Base-by-base conservation (phyloP, 345 rosid genomes). In the Acer negundo region DNA sequence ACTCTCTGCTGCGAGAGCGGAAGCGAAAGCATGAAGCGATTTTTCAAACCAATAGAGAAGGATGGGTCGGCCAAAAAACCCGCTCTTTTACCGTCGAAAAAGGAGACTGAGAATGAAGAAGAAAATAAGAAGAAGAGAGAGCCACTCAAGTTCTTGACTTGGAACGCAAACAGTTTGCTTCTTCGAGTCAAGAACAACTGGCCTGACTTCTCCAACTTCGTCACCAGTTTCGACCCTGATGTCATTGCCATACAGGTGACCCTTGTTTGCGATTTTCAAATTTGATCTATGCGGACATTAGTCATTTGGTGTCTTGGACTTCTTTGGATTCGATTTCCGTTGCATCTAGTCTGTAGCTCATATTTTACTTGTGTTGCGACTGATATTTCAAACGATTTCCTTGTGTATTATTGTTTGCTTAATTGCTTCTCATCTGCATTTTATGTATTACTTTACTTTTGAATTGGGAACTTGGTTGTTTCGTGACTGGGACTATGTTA, bases 151-250 rank as follows among this genome's bases (percentile, higher is more conserved):
- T 94, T 96, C 78, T 0, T 96, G 23, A 91, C 97, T 0, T 94
- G 99, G 99, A 96, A 96, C 72, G 98, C 98, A 10, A 94, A 96
- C 70, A 94, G 99, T 85, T 87, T 96, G 24, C 95, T 96, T 79
- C 94, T 92, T 80, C 98, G 98, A 2, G 99, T 82, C 79, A 96
- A 94, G 83, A 92, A 84, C 85, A 83, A 96, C 86, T 92, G 97
- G 99, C 83, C 94, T 2, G 89, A 88, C 65, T 88, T 96, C 90
- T 63, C 97, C 62, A 83, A 84, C 71, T 86, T 96, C 75, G 77
- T 96, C 73, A 75, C 95, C 46, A 78, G 69, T 42, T 82, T 90
- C 62, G 95, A 96, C 78, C 95, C 99, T 23, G 95, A 94, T 79
- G 87, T 92, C 90, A 94, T 96, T 66, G 97, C 92, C 62, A 7